phyloP scores from a whole-genome alignment of 768 basidiomycete genomes.

The Boletus subcaerulescens region DNA sequence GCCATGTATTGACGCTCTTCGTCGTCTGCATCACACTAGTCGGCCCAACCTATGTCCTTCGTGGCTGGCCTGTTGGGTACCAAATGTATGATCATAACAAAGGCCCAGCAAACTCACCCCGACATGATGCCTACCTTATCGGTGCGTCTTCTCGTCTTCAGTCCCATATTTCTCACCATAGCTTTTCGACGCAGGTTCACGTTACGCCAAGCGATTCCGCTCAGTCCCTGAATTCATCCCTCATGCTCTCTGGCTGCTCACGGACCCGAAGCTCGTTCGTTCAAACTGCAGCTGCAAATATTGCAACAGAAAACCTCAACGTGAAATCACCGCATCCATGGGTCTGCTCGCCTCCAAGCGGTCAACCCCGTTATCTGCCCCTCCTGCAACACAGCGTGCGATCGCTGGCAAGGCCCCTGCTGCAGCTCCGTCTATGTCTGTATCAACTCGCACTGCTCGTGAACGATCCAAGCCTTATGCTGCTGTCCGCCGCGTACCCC shows the following conservation, averaged over 20 bases:
- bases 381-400: slow-evolving; percentile 21
- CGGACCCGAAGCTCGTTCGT: slow-evolving; percentile 46
- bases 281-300: slow-evolving; percentile 72
- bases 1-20: neutral
- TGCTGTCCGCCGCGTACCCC: slow-evolving; percentile 38
- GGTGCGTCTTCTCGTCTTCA: slow-evolving; percentile 43
- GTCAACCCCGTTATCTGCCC: slow-evolving; percentile 31
- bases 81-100: slow-evolving; percentile 74
- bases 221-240: slow-evolving; percentile 85
- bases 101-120: slow-evolving; percentile 47
- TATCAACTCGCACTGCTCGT: slow-evolving; percentile 11
- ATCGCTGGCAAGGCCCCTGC: slow-evolving; percentile 11
- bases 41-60: slow-evolving; percentile 57
- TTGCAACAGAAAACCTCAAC: slow-evolving; percentile 66
- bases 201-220: slow-evolving; percentile 54
- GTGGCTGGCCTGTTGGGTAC: slow-evolving; percentile 65
- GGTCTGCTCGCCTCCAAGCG: slow-evolving; percentile 37
- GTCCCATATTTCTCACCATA: neutral
- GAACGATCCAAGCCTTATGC: slow-evolving; percentile 38
- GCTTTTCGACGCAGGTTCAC: slow-evolving; percentile 35
- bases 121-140: slow-evolving; percentile 77
- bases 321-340: slow-evolving; percentile 63
- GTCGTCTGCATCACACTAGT: neutral
- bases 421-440: slow-evolving; percentile 18
- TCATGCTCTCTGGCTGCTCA: slow-evolving; percentile 77